A percentile compares a stretch with the other conserved stretches of the same genome.
These are phyloP conservation scores for Calonectria pseudoturangicola DNA, from an alignment of 2,329 filamentous ascomycete genomes.

Conservation along the genomic window DNA sequence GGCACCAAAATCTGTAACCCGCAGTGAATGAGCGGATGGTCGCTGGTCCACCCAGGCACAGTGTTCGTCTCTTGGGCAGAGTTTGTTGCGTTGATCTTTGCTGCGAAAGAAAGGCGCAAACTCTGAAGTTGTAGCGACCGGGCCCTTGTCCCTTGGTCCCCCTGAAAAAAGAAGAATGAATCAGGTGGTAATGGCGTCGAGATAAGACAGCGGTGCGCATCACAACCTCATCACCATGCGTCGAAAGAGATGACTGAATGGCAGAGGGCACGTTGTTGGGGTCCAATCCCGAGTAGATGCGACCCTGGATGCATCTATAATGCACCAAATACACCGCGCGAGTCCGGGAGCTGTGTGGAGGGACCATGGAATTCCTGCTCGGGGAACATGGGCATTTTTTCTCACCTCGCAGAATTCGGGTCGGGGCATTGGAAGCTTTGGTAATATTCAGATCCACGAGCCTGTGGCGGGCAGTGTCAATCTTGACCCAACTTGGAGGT, in stretches of 20 bases:
- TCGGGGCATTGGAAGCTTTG: conserved; percentile 21
- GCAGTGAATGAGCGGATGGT: conserved; percentile 30
- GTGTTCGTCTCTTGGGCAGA: conserved; percentile 29
- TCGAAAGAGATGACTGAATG: conserved; percentile 5
- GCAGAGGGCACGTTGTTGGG: conserved; percentile 16
- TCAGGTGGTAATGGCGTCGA: conserved; percentile 29
- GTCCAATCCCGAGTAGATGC: conserved; percentile 19
- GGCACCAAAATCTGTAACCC: conserved; percentile 39
- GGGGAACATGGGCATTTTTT: conserved; percentile 14
- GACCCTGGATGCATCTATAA: conserved; percentile 25
- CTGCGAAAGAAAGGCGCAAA: conserved; percentile 22
- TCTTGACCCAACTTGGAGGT: conserved; percentile 35
- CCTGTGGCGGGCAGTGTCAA: conserved; percentile 25
- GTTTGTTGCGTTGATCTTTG: conserved; percentile 33
- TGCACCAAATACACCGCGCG: conserved; percentile 14
- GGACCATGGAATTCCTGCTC: conserved; percentile 19
- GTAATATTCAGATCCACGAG: conserved; percentile 28
- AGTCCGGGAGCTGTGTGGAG: not conserved
- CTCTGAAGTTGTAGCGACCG: conserved; percentile 9
- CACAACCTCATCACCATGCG: conserved; percentile 24
- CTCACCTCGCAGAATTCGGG: conserved; percentile 9
- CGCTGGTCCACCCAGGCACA: conserved; percentile 29
- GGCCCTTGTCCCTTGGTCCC: conserved; percentile 20
- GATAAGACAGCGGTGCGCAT: conserved; percentile 21
- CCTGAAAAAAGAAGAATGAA: conserved; percentile 17